Evolutionary conservation across 2,329 filamentous ascomycete species (phyloP), one percentile per base, ranked within the genome.

Genomic region (Cladorrhinum sp.): DNA sequence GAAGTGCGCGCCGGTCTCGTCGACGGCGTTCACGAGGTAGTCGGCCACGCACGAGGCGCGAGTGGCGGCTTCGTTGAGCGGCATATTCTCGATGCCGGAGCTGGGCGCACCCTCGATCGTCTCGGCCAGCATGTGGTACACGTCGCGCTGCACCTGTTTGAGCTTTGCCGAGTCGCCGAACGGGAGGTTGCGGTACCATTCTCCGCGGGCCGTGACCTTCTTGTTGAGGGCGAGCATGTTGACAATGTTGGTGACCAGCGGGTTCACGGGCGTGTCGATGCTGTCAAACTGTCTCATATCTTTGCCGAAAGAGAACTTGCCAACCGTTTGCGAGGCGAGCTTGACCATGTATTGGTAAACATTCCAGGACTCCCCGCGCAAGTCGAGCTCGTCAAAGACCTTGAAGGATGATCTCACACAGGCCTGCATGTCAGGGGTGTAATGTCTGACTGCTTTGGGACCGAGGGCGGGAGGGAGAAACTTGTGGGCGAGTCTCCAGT

Each of bases 381-480:
- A 70, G 62, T 85, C 83, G 0, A 87, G 73, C 53, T 78, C 74
- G 61, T 81, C 79, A 29, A 81, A 80, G 1, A 81, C 77, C 5
- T 72, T 74, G 67, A 81, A 85, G 0, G 81, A 70, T 18, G 79
- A 73, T 64, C 84, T 78, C 1, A 83, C 76, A 0, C 79, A 80
- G 51, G 75, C 69, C 63, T 86, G 82, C 82, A 88, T 87, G 0
- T 76, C 78, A 0, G 84, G 83, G 0, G 82, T 78, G 62, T 87
- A 87, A 65, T 87, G 85, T 0, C 81, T 75, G 3, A 87, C 83
- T 0, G 85, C 85, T 67, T 84, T 85, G 29, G 84, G 84, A 0
- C 79, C 79, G 10, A 87, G 73, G 0, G 82, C 80, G 0, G 85
- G 84, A 0, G 85, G 83, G 0, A 87, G 65, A 70, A 86, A 88